Conservation (phyloP, 441 rosid genomes). For the Croton setiger region DNA sequence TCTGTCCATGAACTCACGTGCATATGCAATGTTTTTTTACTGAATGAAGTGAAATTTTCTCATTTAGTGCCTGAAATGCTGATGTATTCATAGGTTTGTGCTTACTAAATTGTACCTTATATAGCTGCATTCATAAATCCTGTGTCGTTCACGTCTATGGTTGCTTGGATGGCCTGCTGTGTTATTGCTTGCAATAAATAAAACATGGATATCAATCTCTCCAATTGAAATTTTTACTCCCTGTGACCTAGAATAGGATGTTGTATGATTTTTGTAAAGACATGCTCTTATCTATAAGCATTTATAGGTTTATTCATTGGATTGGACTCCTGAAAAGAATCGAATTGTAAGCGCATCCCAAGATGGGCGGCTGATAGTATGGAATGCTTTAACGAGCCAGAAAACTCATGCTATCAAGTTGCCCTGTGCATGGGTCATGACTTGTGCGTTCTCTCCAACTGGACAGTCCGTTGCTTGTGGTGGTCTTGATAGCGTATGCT, state of each 20-base stretch:
- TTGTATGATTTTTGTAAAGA: neutral
- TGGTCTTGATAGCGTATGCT: constrained; percentile 91
- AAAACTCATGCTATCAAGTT: constrained; percentile 93
- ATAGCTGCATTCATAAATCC: constrained; percentile 1
- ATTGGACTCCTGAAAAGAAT: constrained; percentile 88
- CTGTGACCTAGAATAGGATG: neutral
- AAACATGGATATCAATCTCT: neutral
- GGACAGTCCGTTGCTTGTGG: constrained; percentile 97
- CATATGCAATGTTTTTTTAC: neutral
- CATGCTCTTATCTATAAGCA: constrained; percentile 13
- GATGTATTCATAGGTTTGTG: neutral
- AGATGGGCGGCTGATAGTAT: constrained; percentile 88
- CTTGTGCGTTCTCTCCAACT: constrained; percentile 93
- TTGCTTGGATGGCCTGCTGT: neutral
- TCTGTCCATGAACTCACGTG: neutral
- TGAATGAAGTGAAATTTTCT: neutral
- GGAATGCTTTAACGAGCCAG: constrained; percentile 98
- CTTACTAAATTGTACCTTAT: neutral
- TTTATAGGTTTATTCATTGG: constrained; percentile 80
- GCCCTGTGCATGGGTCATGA: constrained; percentile 98
- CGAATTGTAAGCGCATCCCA: constrained; percentile 94
- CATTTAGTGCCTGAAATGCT: neutral
- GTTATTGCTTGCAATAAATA: neutral
- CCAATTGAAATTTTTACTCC: neutral
- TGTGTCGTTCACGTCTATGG: neutral